These are phyloP conservation scores for Mycosarcoma maydis DNA, from an alignment of 1,284 basidiomycete species.

Conservation along the genomic window DNA sequence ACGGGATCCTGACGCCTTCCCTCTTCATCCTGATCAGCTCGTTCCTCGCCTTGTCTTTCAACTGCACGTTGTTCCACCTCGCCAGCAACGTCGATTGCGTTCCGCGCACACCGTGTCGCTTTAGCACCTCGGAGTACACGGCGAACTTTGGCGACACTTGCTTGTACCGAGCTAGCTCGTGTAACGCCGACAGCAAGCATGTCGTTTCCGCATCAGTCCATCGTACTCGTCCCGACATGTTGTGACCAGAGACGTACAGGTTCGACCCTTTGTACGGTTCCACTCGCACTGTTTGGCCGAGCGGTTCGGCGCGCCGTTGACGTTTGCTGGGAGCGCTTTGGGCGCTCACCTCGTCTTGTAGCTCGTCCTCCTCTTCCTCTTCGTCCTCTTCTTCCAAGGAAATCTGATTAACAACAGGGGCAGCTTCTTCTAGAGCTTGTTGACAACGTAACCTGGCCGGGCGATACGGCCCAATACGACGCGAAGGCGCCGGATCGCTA, in stretches of 20 bases:
- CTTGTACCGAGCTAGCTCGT: constrained; percentile 42
- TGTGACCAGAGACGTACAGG: constrained; percentile 52
- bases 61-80: constrained; percentile 56
- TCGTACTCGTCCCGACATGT: constrained; percentile 38
- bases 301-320: constrained; percentile 8
- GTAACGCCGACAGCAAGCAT: constrained; percentile 29
- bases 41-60: constrained; percentile 59
- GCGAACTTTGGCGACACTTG: constrained; percentile 35
- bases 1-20: constrained; percentile 38
- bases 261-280: constrained; percentile 42
- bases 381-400: constrained; percentile 31
- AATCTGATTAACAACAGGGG: constrained; percentile 4
- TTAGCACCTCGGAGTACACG: constrained; percentile 41
- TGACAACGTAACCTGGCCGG: constrained; percentile 6
- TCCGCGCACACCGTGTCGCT: constrained; percentile 39
- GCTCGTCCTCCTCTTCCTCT: constrained; percentile 16
- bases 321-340: too few relatives aligned
- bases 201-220: constrained; percentile 39
- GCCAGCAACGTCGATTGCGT: constrained; percentile 18
- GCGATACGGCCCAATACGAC: constrained; percentile 40
- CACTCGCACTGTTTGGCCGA: constrained; percentile 25
- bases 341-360: background rate
- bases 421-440: constrained; percentile 7
- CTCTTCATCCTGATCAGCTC: constrained; percentile 50
- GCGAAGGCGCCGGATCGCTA: constrained; percentile 6